Percentiles rank a stretch among this genome's conserved stretches.
These are phyloP conservation scores for Didymella pomorum DNA, from an alignment of 2,329 filamentous ascomycete genomes.

Conservation along the genomic window DNA sequence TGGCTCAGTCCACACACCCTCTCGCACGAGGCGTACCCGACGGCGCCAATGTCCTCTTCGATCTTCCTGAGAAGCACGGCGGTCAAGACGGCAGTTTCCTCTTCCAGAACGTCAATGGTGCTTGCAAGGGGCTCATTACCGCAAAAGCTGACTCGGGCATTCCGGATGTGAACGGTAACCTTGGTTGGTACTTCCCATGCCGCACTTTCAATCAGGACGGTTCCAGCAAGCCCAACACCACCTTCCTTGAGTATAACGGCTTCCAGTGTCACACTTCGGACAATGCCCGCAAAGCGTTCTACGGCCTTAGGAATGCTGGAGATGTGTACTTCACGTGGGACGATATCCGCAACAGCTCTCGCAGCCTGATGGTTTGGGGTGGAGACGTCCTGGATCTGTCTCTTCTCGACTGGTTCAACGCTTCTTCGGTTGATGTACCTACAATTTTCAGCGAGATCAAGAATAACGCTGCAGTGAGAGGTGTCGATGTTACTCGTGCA, in stretches of 20 bases:
- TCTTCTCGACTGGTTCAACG: constrained; percentile 89
- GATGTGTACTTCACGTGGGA: constrained; percentile 98
- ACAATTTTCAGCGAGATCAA: constrained; percentile 80
- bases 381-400: constrained; percentile 91
- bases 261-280: constrained; percentile 87
- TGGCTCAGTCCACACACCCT: constrained; percentile 79
- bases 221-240: constrained; percentile 77
- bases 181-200: constrained; percentile 98
- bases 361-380: constrained; percentile 93
- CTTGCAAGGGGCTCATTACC: constrained; percentile 91
- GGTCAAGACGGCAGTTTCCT: constrained; percentile 96
- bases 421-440: constrained; percentile 77
- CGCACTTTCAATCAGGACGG: constrained; percentile 92
- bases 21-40: constrained; percentile 78
- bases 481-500: constrained; percentile 86
- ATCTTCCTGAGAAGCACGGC: constrained; percentile 80
- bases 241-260: constrained; percentile 78
- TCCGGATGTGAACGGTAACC: constrained; percentile 70
- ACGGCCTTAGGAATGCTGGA: constrained; percentile 72
- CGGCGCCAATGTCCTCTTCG: constrained; percentile 82
- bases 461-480: constrained; percentile 73
- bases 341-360: constrained; percentile 85
- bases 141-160: constrained; percentile 75
- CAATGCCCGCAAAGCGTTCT: constrained; percentile 75
- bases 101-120: constrained; percentile 98